Conservation (phyloP, 1,284 basidiomycete genomes). For the Leccinum griseonigrum region DNA sequence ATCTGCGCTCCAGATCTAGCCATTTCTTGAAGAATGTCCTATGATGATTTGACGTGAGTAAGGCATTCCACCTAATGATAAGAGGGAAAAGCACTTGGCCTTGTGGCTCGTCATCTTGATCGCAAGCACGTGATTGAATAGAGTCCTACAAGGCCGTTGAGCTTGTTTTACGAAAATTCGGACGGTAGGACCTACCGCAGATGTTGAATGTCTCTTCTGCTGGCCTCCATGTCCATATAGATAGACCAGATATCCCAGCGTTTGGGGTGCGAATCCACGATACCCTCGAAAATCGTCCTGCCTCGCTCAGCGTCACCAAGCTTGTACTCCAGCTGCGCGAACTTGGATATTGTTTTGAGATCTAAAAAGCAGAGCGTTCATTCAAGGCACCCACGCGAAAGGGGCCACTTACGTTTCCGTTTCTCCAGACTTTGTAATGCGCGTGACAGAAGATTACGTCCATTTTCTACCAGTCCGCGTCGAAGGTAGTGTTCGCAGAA, state of each 20-base stretch:
- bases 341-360: constrained; percentile 91
- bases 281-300: constrained; percentile 94
- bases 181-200: constrained; percentile 49
- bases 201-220: constrained; percentile 73
- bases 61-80: background rate
- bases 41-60: constrained; percentile 14
- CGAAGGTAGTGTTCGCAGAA: constrained; percentile 83
- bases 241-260: constrained; percentile 95
- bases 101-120: constrained; percentile 93
- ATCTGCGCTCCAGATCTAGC: constrained; percentile 83
- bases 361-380: constrained; percentile 48
- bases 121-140: constrained; percentile 82
- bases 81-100: constrained; percentile 66
- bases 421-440: constrained; percentile 93
- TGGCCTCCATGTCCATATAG: constrained; percentile 95
- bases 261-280: constrained; percentile 92
- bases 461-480: constrained; percentile 71
- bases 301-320: constrained; percentile 93
- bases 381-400: background rate
- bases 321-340: constrained; percentile 95
- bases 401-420: constrained; percentile 74
- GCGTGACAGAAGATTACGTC: constrained; percentile 85
- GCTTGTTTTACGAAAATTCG: constrained; percentile 1
- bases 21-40: constrained; percentile 98
- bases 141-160: constrained; percentile 47